These are phyloP conservation scores for Podila minutissima DNA, from an alignment of 192 early-diverging fungal species.

Conservation along the genomic window DNA sequence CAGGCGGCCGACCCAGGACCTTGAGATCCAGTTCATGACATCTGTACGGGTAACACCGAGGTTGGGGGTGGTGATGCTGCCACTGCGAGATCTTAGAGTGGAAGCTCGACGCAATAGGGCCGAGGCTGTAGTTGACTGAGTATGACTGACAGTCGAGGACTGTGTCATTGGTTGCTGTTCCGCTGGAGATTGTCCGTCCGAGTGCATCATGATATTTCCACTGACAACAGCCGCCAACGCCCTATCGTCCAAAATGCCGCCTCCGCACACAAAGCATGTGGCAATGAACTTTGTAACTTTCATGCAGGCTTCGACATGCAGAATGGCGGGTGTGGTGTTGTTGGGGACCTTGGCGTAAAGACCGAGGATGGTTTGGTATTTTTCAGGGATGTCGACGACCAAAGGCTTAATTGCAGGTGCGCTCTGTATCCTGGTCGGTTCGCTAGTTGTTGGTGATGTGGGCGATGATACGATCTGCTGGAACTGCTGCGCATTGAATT, in stretches of 20 bases:
- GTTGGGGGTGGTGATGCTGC: constrained; percentile 17
- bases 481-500: constrained; percentile 34
- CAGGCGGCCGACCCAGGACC: constrained; percentile 40
- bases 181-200: constrained; percentile 1
- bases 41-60: constrained; percentile 38
- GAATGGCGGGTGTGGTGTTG: constrained; percentile 62
- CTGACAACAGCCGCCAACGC: constrained; percentile 43
- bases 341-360: constrained; percentile 69
- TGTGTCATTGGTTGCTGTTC: constrained; percentile 31
- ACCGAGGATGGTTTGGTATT: constrained; percentile 70
- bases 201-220: constrained; percentile 31
- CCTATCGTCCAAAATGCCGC: constrained; percentile 40
- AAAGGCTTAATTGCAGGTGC: constrained; percentile 46
- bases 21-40: constrained; percentile 43
- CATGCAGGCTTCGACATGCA: constrained; percentile 73
- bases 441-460: constrained; percentile 37
- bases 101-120: constrained; percentile 39
- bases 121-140: constrained; percentile 19
- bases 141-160: constrained; percentile 13
- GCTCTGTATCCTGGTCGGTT: constrained; percentile 22
- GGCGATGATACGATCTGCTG: constrained; percentile 31
- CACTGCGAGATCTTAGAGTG: constrained; percentile 34
- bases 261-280: constrained; percentile 48
- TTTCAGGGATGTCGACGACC: constrained; percentile 69
- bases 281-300: constrained; percentile 74